These are phyloP conservation scores for Collybia sordida DNA, from an alignment of 768 basidiomycete genomes.

Conservation along the genomic window DNA sequence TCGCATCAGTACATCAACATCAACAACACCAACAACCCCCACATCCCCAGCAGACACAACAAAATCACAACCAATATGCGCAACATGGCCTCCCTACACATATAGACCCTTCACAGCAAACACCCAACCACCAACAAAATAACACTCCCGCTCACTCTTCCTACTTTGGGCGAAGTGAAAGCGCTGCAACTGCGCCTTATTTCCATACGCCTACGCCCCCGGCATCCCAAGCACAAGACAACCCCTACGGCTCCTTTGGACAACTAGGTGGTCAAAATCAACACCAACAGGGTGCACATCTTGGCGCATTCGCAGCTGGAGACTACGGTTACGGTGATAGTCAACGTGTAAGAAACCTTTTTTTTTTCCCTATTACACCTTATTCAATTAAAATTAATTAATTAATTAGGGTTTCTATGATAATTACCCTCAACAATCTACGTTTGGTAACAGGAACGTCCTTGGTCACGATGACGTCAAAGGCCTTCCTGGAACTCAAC, in stretches of 20 bases:
- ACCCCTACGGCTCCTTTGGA: constrained; percentile 66
- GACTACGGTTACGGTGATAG: constrained; percentile 73
- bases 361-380: constrained; percentile 7
- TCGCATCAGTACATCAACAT: constrained; percentile 20
- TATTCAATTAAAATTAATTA: constrained; percentile 7
- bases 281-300: constrained; percentile 59
- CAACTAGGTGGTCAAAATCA: constrained; percentile 56
- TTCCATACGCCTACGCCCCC: constrained; percentile 82
- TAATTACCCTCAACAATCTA: constrained; percentile 61
- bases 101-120: constrained; percentile 58
- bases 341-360: constrained; percentile 51
- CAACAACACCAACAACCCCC: constrained; percentile 37
- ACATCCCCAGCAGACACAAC: constrained; percentile 43
- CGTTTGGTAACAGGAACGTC: constrained; percentile 63
- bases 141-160: constrained; percentile 44
- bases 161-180: constrained; percentile 72
- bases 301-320: constrained; percentile 53
- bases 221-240: constrained; percentile 60
- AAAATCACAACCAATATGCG: constrained; percentile 52
- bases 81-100: constrained; percentile 69
- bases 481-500: constrained; percentile 59
- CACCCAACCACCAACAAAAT: constrained; percentile 38
- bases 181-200: constrained; percentile 49
- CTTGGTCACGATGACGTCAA: constrained; percentile 79
- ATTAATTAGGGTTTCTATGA: constrained; percentile 69